Evolutionary conservation across 768 basidiomycete genomes (phyloP).

Genomic region (Hydnomerulius pinastri): DNA sequence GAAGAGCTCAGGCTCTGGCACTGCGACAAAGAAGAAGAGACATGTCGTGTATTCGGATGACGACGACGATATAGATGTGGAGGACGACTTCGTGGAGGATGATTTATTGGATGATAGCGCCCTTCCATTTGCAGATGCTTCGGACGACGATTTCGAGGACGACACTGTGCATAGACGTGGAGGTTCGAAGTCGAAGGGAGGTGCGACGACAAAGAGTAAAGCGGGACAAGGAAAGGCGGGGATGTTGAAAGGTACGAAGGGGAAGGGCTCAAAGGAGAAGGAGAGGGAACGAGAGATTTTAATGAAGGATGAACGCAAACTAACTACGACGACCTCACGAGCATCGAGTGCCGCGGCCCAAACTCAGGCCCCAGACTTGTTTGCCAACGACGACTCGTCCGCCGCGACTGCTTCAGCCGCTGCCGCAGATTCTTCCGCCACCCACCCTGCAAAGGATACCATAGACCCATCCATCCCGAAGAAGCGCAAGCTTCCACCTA

Average conservation of each 20-base stretch:
- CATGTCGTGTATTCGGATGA: conserved; percentile 31
- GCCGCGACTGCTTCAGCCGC: neutral
- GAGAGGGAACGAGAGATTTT: conserved; percentile 38
- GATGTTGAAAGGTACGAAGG: conserved; percentile 23
- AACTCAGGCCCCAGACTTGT: conserved; percentile 26
- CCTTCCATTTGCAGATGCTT: conserved; percentile 22
- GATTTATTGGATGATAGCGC: conserved; percentile 24
- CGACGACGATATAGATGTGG: conserved; percentile 27
- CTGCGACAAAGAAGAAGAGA: conserved; percentile 18
- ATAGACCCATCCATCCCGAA: conserved; percentile 39
- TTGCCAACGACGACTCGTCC: conserved; percentile 33
- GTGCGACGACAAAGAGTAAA: conserved; percentile 25
- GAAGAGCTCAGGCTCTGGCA: conserved; percentile 15
- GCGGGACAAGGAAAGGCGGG: conserved; percentile 20
- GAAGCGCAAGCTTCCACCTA: conserved; percentile 67
- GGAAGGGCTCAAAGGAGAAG: conserved; percentile 34
- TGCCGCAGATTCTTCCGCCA: conserved; percentile 13
- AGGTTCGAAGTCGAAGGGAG: conserved; percentile 21
- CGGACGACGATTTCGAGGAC: conserved; percentile 29
- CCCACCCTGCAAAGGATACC: conserved; percentile 30
- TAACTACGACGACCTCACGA: conserved; percentile 19
- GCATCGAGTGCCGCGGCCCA: conserved; percentile 36
- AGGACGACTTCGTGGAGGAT: conserved; percentile 26
- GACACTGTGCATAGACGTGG: conserved; percentile 24
- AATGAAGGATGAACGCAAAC: conserved; percentile 45